Percentiles rank a stretch among this genome's conserved stretches.
These are phyloP conservation scores for Lathyrus oleraceus DNA, from an alignment of 306 rosid genomes.

Conservation along the genomic window DNA sequence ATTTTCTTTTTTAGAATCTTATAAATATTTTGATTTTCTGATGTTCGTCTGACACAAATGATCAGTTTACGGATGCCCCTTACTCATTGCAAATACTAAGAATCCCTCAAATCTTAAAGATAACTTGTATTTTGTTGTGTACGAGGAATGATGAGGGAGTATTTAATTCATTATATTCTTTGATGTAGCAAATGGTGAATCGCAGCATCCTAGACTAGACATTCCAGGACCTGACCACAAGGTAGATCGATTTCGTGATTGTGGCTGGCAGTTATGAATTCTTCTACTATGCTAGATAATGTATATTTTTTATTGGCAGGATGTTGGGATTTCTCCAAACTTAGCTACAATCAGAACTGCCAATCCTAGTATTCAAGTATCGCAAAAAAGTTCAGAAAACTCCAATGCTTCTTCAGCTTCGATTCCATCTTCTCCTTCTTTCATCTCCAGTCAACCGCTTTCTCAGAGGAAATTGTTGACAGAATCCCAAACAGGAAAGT, in stretches of 20 bases:
- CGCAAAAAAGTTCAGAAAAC: constrained; percentile 36
- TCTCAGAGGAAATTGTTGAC: constrained; percentile 62
- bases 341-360: constrained; percentile 37
- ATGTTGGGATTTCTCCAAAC: constrained; percentile 44
- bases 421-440: constrained; percentile 40
- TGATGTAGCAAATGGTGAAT: constrained; percentile 67
- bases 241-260: constrained; percentile 49
- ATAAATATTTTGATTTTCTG: constrained; percentile 15
- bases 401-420: constrained; percentile 41
- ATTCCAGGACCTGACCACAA: constrained; percentile 60
- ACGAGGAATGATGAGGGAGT: constrained; percentile 19
- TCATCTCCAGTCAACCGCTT: constrained; percentile 54
- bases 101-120: constrained; percentile 13
- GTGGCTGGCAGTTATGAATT: constrained; percentile 31
- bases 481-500: constrained; percentile 69
- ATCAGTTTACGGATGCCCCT: neutral
- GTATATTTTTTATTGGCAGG: constrained; percentile 40
- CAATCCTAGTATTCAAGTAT: constrained; percentile 29
- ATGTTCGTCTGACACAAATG: constrained; percentile 16
- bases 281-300: constrained; percentile 25
- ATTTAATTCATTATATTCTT: constrained; percentile 36
- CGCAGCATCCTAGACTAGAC: constrained; percentile 65
- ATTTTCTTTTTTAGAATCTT: too few relatives aligned
- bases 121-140: neutral
- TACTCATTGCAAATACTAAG: neutral